Conservation (phyloP, 495 filamentous ascomycete genomes). For the Tuber borchii region DNA sequence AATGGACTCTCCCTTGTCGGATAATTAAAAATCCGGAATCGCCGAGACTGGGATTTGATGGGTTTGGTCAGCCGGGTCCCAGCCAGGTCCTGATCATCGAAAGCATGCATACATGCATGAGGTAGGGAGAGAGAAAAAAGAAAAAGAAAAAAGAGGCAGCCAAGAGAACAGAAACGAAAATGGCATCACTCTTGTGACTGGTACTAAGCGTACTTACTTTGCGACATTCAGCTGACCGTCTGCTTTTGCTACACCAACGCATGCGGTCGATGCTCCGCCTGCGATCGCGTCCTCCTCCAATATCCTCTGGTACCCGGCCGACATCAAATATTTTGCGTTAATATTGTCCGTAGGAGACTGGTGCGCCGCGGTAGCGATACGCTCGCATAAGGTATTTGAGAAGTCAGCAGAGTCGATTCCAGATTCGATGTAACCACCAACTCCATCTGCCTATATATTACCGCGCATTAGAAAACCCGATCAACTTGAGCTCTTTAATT, state of each 20-base stretch:
- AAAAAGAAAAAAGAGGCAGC: no score
- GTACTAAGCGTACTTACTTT: conserved; percentile 52
- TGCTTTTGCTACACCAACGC: conserved; percentile 63
- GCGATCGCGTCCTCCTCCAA: conserved; percentile 62
- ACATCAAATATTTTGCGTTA: conserved; percentile 65
- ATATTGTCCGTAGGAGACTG: conserved; percentile 46
- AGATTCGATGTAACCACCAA: conserved; percentile 87
- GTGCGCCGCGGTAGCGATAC: conserved; percentile 72
- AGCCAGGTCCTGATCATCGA: not conserved
- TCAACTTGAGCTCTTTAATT: conserved; percentile 2
- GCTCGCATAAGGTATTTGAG: conserved; percentile 85
- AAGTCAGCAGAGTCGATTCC: conserved; percentile 92
- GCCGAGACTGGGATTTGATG: conserved; percentile 54
- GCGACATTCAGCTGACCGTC: conserved; percentile 75
- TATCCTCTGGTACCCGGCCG: conserved; percentile 73
- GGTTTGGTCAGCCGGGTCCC: conserved; percentile 19
- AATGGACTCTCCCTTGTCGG: conserved; percentile 72
- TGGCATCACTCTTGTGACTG: not conserved
- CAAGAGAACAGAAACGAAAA: not conserved
- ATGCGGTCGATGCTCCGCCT: conserved; percentile 86
- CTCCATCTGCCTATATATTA: conserved; percentile 60
- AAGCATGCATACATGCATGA: conserved; percentile 17
- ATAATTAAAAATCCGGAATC: conserved; percentile 93
- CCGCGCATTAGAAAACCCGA: conserved; percentile 7
- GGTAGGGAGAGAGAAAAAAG: no score